A percentile compares a stretch with the other conserved stretches of the same genome.
These are phyloP conservation scores for Pythium plurisporium DNA, from an alignment of 352 stramenopile species.

Conservation along the genomic window DNA sequence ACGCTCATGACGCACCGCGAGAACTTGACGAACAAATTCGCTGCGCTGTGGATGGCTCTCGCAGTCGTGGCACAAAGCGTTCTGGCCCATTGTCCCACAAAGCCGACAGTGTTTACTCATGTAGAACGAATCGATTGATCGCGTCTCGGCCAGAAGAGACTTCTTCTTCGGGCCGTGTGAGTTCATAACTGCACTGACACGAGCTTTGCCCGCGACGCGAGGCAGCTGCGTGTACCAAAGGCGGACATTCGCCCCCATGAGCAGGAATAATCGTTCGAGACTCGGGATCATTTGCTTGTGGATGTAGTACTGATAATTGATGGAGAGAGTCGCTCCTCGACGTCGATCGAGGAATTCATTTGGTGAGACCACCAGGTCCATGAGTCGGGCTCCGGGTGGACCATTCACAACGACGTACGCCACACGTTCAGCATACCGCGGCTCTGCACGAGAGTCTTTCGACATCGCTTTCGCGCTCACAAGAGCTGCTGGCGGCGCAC, in stretches of 20 bases:
- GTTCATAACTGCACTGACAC: slow-evolving; percentile 2
- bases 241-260: slow-evolving; percentile 75
- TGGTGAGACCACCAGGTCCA: slow-evolving; percentile 89
- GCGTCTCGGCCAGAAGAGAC: slow-evolving; percentile 15
- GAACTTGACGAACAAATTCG: slow-evolving; percentile 50
- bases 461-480: slow-evolving; percentile 77
- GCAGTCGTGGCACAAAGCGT: slow-evolving; percentile 51
- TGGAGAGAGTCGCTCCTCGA: slow-evolving; percentile 26
- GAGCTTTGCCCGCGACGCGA: slow-evolving; percentile 53
- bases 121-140: slow-evolving; percentile 83
- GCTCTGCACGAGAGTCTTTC: slow-evolving; percentile 70
- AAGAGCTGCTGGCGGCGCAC: slow-evolving; percentile 67
- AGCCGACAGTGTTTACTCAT: slow-evolving; percentile 76
- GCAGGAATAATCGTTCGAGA: slow-evolving; percentile 78
- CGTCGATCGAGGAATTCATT: slow-evolving; percentile 46
- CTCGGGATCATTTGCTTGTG: slow-evolving; percentile 81
- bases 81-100: slow-evolving; percentile 56
- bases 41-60: slow-evolving; percentile 55
- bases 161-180: slow-evolving; percentile 2
- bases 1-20: slow-evolving; percentile 38
- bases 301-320: slow-evolving; percentile 94
- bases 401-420: slow-evolving; percentile 91
- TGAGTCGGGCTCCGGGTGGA: slow-evolving; percentile 72
- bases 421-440: slow-evolving; percentile 82
- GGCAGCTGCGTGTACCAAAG: slow-evolving; percentile 67